Percentiles rank a stretch among this genome's conserved stretches.
Evolutionary conservation across 345 rosid genomes (phyloP).

Genomic region (Acer campestre): DNA sequence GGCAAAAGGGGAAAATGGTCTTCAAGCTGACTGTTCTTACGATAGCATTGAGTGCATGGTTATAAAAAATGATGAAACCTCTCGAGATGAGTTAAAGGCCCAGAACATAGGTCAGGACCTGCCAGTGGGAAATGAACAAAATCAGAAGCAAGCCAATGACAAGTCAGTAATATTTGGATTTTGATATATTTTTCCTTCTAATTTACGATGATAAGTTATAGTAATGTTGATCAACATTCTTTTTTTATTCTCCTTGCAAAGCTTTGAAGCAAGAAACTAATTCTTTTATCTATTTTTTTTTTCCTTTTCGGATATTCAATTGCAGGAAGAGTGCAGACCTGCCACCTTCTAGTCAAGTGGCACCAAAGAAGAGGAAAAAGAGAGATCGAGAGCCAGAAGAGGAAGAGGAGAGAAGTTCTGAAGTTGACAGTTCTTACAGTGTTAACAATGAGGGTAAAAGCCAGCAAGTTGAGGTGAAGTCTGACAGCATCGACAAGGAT

Average conservation of each 20-base stretch:
- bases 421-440: background rate
- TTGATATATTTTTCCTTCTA: background rate
- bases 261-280: background rate
- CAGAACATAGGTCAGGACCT: background rate
- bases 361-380: conserved; percentile 26
- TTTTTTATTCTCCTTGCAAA: background rate
- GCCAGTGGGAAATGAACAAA: conserved; percentile 2
- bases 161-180: conserved; percentile 2
- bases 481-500: conserved; percentile 1
- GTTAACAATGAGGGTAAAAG: conserved; percentile 2
- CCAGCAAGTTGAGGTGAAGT: conserved; percentile 11
- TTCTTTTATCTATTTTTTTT: background rate
- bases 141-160: background rate
- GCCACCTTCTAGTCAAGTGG: conserved; percentile 6
- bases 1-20: background rate
- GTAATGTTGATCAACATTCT: background rate
- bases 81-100: background rate
- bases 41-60: background rate
- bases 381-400: background rate
- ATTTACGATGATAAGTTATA: background rate
- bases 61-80: background rate
- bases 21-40: background rate
- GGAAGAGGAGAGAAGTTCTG: conserved; percentile 1
- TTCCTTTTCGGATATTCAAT: background rate
- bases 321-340: conserved; percentile 1